Evolutionary conservation across 73 alveolate genomes (phyloP).

Genomic region (Paramecium tetraurelia): DNA sequence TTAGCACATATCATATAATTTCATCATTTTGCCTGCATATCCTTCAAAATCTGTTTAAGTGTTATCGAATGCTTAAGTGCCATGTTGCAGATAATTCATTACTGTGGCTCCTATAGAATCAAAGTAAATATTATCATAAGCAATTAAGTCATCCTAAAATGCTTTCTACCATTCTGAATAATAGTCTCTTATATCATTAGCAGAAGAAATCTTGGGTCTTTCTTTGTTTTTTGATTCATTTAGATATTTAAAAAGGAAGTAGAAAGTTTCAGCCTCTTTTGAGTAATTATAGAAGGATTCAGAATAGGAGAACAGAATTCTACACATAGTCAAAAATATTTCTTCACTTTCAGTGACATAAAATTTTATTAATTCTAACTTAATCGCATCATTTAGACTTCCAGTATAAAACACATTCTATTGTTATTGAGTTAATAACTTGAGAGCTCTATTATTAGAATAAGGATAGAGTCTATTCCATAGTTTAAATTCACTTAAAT

Average conservation of each 20-base stretch:
- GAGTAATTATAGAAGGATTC: slow-evolving; percentile 39
- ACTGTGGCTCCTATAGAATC: slow-evolving; percentile 57
- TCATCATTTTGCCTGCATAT: slow-evolving; percentile 24
- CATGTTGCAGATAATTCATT: slow-evolving; percentile 23
- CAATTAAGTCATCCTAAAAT: not conserved
- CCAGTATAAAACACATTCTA: slow-evolving; percentile 46
- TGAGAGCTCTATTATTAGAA: slow-evolving; percentile 33
- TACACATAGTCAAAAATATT: slow-evolving; percentile 16
- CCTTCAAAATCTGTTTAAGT: slow-evolving; percentile 4
- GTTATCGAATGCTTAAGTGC: not conserved
- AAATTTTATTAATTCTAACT: slow-evolving; percentile 50
- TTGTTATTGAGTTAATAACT: not conserved
- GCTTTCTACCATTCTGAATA: slow-evolving; percentile 16
- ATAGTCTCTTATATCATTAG: not conserved
- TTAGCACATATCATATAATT: slow-evolving; percentile 43
- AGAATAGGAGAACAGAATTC: slow-evolving; percentile 56
- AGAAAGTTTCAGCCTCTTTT: slow-evolving; percentile 51
- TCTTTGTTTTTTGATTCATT: not conserved
- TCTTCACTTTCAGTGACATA: not conserved
- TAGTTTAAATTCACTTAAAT: slow-evolving; percentile 1
- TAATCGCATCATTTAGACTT: slow-evolving; percentile 55
- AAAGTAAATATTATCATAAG: slow-evolving; percentile 60
- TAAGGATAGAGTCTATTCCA: slow-evolving; percentile 61
- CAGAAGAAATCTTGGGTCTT: not conserved
- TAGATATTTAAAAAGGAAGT: slow-evolving; percentile 24